These are phyloP conservation scores for Marasmius sp. DNA, from an alignment of 1,284 basidiomycete genomes.

Conservation along the genomic window DNA sequence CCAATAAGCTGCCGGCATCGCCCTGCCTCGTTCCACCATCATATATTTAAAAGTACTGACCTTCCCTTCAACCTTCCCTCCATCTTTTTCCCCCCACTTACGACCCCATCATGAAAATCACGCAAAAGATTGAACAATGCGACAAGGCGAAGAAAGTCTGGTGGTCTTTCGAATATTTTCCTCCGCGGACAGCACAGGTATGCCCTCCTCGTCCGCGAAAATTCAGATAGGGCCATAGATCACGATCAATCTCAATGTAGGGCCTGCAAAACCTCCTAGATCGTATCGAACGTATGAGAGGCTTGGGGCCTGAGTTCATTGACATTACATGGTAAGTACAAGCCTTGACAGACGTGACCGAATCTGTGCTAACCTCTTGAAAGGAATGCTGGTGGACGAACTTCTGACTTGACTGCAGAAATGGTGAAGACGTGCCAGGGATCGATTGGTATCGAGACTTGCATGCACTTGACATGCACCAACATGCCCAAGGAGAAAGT, in stretches of 20 bases:
- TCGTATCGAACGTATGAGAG: constrained; percentile 97
- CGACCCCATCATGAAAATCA: constrained; percentile 76
- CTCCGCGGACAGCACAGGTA: constrained; percentile 92
- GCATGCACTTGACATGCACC: constrained; percentile 98
- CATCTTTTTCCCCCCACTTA: constrained; percentile 17
- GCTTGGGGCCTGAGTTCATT: constrained; percentile 94
- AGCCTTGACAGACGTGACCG: constrained; percentile 3
- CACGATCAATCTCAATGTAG: constrained; percentile 36
- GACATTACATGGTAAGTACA: constrained; percentile 89
- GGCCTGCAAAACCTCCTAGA: constrained; percentile 93
- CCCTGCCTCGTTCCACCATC: neutral
- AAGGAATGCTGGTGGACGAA: constrained; percentile 95
- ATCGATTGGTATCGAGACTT: constrained; percentile 91
- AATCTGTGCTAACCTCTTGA: constrained; percentile 10
- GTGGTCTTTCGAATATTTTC: constrained; percentile 98
- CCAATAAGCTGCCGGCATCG: too few relatives aligned
- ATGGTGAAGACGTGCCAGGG: constrained; percentile 96
- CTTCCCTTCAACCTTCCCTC: constrained; percentile 11
- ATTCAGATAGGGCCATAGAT: neutral
- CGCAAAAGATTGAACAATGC: constrained; percentile 84
- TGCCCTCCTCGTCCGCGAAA: constrained; percentile 14
- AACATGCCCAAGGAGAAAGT: constrained; percentile 97
- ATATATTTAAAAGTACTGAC: constrained; percentile 2
- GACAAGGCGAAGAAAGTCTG: constrained; percentile 81
- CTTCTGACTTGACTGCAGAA: constrained; percentile 90